Conservation (phyloP, 352 stramenopile genomes). For the Aphanomyces stellatus region DNA sequence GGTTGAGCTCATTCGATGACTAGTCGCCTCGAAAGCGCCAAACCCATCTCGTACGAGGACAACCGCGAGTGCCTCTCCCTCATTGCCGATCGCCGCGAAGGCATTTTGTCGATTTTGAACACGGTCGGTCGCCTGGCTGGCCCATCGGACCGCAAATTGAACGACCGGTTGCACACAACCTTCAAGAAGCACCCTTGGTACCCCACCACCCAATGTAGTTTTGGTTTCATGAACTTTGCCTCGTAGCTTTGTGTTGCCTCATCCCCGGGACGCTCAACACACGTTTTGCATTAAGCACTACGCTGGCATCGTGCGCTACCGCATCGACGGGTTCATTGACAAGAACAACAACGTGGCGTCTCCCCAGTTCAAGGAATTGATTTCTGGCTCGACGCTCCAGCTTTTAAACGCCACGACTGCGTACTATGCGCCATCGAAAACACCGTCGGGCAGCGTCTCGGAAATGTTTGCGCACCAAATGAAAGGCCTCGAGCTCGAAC, state of each 20-base stretch:
- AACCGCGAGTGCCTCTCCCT: constrained; percentile 14
- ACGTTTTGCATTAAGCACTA: constrained; percentile 81
- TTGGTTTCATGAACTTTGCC: neutral
- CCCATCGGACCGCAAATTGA: constrained; percentile 18
- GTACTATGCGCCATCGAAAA: neutral
- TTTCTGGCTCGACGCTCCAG: neutral
- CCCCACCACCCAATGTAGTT: constrained; percentile 64
- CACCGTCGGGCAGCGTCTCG: constrained; percentile 10
- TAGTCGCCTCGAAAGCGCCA: constrained; percentile 55
- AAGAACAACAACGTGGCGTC: constrained; percentile 58
- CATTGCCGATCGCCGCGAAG: constrained; percentile 19
- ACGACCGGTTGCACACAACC: constrained; percentile 21
- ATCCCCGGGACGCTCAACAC: constrained; percentile 77
- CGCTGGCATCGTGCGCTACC: constrained; percentile 62
- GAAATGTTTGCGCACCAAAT: constrained; percentile 27
- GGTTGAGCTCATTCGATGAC: constrained; percentile 44
- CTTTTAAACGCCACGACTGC: neutral
- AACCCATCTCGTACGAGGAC: constrained; percentile 30
- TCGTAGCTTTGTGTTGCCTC: constrained; percentile 22
- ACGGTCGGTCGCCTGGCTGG: constrained; percentile 45
- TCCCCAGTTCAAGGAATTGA: constrained; percentile 17
- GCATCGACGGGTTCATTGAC: constrained; percentile 64
- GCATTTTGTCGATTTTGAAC: constrained; percentile 77
- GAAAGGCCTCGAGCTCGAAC: constrained; percentile 26
- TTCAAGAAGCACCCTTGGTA: constrained; percentile 35